Conservation (phyloP, 2,329 filamentous ascomycete genomes). For the Colletotrichum costaricense region DNA sequence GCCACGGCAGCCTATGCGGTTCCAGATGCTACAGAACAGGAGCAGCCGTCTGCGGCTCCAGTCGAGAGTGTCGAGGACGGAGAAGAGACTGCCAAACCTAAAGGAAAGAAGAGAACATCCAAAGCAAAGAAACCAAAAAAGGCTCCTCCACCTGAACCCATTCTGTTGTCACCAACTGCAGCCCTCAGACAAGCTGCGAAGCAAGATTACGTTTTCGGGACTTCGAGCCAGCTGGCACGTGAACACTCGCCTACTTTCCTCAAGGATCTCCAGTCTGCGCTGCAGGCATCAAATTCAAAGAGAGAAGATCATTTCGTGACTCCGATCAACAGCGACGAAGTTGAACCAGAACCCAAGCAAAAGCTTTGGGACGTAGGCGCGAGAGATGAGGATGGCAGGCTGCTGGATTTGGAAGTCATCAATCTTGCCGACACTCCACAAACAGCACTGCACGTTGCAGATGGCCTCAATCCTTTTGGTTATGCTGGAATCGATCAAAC, state of each 20-base stretch:
- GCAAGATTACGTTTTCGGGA: constrained; percentile 87
- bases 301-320: constrained; percentile 53
- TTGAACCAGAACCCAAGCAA: constrained; percentile 45
- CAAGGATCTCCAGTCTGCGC: constrained; percentile 70
- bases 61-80: constrained; percentile 39
- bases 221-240: constrained; percentile 82
- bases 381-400: constrained; percentile 71
- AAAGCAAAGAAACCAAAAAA: constrained; percentile 53
- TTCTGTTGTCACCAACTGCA: constrained; percentile 75
- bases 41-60: constrained; percentile 40
- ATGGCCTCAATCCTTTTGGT: constrained; percentile 51
- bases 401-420: constrained; percentile 72
- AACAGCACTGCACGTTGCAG: constrained; percentile 37
- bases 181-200: constrained; percentile 73
- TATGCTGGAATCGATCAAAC: constrained; percentile 39
- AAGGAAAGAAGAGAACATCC: constrained; percentile 45
- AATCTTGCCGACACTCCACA: constrained; percentile 64
- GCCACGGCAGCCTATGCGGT: constrained; percentile 77
- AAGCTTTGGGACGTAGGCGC: constrained; percentile 79
- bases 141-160: constrained; percentile 51
- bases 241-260: constrained; percentile 78
- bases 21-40: constrained; percentile 48
- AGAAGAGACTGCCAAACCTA: constrained; percentile 46
- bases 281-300: constrained; percentile 65
- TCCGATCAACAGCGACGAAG: constrained; percentile 50